Percentiles rank a stretch among this genome's conserved stretches.
phyloP scores from a whole-genome alignment of 176 grass and related monocot species.

The Rhynchospora breviuscula region DNA sequence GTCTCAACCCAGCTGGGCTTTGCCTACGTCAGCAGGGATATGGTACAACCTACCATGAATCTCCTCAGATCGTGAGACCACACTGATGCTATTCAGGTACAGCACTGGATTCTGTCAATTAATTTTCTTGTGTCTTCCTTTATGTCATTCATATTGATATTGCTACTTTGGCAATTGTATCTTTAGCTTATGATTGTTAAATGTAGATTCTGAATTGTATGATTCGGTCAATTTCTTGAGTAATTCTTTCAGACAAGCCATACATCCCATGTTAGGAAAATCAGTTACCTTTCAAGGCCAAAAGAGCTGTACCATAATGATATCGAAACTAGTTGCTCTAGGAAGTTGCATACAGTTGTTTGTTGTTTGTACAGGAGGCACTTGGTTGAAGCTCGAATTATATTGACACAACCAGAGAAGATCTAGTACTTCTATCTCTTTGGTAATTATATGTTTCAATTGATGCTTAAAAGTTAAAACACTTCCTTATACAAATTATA shows the following conservation, averaged over 20 bases:
- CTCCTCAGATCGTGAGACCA: too few species aligned
- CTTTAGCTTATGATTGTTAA: background rate
- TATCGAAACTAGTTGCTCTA: background rate
- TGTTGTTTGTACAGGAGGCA: background rate
- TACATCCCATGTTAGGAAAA: background rate
- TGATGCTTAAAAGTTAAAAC: background rate
- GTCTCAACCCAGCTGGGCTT: background rate
- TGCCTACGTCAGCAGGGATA: background rate
- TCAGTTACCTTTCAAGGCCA: background rate
- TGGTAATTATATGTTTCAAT: background rate
- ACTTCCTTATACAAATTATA: background rate
- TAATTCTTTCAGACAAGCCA: slow-evolving; percentile 11
- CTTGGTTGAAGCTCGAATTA: background rate
- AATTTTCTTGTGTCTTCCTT: slow-evolving; percentile 18
- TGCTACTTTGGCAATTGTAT: background rate
- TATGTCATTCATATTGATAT: background rate
- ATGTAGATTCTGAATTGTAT: slow-evolving; percentile 9
- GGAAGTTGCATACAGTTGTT: background rate
- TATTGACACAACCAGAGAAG: background rate
- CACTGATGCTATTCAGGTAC: too few species aligned
- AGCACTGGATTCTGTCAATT: slow-evolving; percentile 30
- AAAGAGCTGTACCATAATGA: background rate
- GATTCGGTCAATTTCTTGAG: background rate
- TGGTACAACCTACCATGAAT: too few species aligned
- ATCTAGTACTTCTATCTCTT: background rate